These are phyloP conservation scores for Corallochytrium limacisporum DNA, from an alignment of 78 protist genomes.

Conservation along the genomic window DNA sequence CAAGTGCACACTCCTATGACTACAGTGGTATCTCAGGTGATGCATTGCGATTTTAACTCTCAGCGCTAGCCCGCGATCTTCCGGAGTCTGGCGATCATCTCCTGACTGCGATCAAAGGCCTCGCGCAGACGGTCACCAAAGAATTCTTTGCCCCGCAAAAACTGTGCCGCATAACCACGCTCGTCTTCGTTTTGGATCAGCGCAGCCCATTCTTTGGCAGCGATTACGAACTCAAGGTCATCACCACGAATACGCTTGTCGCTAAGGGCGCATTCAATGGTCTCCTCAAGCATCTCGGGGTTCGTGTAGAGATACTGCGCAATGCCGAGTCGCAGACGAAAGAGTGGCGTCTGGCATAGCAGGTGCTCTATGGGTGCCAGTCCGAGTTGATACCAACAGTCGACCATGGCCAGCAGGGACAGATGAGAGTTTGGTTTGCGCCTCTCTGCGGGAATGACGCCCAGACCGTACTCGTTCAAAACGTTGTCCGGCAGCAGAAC, in stretches of 20 bases:
- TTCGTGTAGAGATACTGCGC: conserved; percentile 28
- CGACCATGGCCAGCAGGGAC: conserved; percentile 29
- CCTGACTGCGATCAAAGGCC: no score
- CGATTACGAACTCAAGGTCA: conserved; percentile 23
- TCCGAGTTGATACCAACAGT: conserved; percentile 13
- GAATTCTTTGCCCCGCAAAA: no score
- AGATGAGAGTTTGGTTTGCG: conserved; percentile 20
- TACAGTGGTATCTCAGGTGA: no score
- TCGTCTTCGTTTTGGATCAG: conserved; percentile 11
- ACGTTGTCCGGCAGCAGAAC: conserved; percentile 16
- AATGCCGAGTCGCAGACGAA: conserved; percentile 39
- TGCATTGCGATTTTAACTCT: no score
- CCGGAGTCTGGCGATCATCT: no score
- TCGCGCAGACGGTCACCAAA: no score
- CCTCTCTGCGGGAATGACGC: neutral
- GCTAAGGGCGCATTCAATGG: conserved; percentile 15
- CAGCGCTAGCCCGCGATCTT: no score
- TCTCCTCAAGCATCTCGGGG: neutral
- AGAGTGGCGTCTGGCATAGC: conserved; percentile 33
- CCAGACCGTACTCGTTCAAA: conserved; percentile 12
- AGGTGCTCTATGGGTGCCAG: conserved; percentile 8
- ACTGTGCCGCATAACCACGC: no score
- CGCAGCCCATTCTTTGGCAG: conserved; percentile 26
- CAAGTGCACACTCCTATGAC: no score
- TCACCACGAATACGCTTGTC: conserved; percentile 19